These are phyloP conservation scores for Hypoxylon rickii DNA, from an alignment of 495 filamentous ascomycete genomes.

Conservation along the genomic window DNA sequence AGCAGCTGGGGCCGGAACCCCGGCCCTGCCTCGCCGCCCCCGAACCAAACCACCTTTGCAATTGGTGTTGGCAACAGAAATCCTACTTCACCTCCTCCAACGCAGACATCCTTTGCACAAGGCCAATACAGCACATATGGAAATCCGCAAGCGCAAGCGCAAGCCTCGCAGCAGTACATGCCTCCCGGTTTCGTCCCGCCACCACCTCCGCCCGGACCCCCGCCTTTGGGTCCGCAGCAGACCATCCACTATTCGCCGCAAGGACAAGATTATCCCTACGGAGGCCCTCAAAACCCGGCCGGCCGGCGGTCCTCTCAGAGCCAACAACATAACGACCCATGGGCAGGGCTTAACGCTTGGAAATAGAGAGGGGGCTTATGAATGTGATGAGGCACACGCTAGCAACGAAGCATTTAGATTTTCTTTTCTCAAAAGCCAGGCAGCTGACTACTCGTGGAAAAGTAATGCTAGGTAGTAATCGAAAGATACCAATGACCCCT, in stretches of 20 bases:
- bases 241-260: slow-evolving; percentile 60
- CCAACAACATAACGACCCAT: slow-evolving; percentile 67
- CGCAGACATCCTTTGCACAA: slow-evolving; percentile 51
- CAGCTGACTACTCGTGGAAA: slow-evolving; percentile 6
- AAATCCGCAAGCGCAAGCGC: slow-evolving; percentile 48
- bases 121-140: slow-evolving; percentile 51
- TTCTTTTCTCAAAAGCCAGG: slow-evolving; percentile 12
- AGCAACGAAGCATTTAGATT: slow-evolving; percentile 8
- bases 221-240: slow-evolving; percentile 73
- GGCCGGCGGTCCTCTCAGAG: no score
- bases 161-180: slow-evolving; percentile 52
- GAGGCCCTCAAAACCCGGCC: slow-evolving; percentile 23
- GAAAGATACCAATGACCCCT: slow-evolving; percentile 2
- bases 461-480: slow-evolving; percentile 4
- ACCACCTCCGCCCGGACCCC: slow-evolving; percentile 83
- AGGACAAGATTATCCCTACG: slow-evolving; percentile 46
- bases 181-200: slow-evolving; percentile 88
- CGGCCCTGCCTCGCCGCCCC: slow-evolving; percentile 53
- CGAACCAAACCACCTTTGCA: slow-evolving; percentile 50
- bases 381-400: slow-evolving; percentile 20
- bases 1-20: slow-evolving; percentile 54
- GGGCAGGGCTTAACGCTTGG: slow-evolving; percentile 87
- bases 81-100: slow-evolving; percentile 59
- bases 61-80: slow-evolving; percentile 48
- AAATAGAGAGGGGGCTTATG: slow-evolving; percentile 55